phyloP scores from a whole-genome alignment of 1,284 basidiomycete species.

The Stygiomarasmius scandens region DNA sequence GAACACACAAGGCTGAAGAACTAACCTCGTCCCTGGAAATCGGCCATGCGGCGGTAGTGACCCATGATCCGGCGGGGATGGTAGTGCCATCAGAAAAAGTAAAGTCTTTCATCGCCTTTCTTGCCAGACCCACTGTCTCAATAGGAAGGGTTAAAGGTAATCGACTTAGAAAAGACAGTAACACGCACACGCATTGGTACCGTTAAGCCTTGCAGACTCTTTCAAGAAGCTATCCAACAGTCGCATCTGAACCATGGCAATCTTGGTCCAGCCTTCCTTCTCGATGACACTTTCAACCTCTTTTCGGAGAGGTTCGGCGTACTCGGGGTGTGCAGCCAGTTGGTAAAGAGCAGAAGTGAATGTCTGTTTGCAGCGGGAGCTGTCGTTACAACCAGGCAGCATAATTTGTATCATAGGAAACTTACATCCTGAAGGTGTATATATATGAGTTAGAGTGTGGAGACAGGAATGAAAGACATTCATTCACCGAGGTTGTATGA shows the following conservation, averaged over 20 bases:
- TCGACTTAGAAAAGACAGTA: too few relatives aligned
- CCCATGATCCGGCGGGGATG: slow-evolving; percentile 28
- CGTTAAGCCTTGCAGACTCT: slow-evolving; percentile 23
- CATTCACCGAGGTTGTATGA: slow-evolving; percentile 29
- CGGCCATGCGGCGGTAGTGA: slow-evolving; percentile 20
- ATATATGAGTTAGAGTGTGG: too few relatives aligned
- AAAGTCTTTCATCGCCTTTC: slow-evolving; percentile 24
- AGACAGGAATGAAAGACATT: neutral
- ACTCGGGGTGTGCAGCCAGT: slow-evolving; percentile 42
- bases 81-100: slow-evolving; percentile 33
- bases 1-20: too few relatives aligned
- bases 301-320: slow-evolving; percentile 40
- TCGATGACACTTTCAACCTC: slow-evolving; percentile 39
- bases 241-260: slow-evolving; percentile 37
- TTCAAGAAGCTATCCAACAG: slow-evolving; percentile 44
- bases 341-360: slow-evolving; percentile 41
- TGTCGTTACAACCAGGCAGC: too few relatives aligned
- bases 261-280: slow-evolving; percentile 45
- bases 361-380: too few relatives aligned
- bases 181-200: slow-evolving; percentile 7
- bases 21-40: slow-evolving; percentile 21
- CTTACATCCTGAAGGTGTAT: too few relatives aligned
- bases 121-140: neutral
- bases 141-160: too few relatives aligned
- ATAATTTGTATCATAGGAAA: too few relatives aligned